Base-by-base conservation (phyloP, 2,329 filamentous ascomycete genomes). In the Aspergillus unguis region DNA sequence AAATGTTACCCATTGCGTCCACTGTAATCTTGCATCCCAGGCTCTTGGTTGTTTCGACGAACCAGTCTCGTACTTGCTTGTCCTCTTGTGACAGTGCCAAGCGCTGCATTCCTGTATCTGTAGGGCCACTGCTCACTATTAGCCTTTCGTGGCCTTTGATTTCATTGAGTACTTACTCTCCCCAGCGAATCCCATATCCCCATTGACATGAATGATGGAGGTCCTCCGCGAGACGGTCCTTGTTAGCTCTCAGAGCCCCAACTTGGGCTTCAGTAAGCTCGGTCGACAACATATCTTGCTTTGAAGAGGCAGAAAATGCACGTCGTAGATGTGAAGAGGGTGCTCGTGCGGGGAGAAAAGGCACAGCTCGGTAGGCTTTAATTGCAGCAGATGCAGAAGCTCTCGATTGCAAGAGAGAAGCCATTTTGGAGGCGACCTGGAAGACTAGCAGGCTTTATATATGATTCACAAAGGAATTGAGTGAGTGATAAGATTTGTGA, bases 1-100 rank as follows among this genome's bases (percentile, higher is more conserved):
- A 94, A 55, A 87, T 87, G 60, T 92, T 94, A 23, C 88, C 88
- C 82, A 92, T 91, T 27, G 82, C 76, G 65, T 94, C 89, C 1
- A 90, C 70, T 0, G 80, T 85, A 6, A 88, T 77, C 3, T 78
- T 76, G 67, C 88, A 92, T 7, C 85, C 86, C 0, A 91, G 72
- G 0, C 72, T 74, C 61, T 81, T 71, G 1, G 82, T 83, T 0
- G 83, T 85, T 17, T 83, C 68, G 0, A 85, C 78, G 58, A 94
- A 91, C 88, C 88, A 94, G 66, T 88, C 83, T 36, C 89, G 82
- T 9, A 81, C 87, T 61, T 81, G 71, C 64, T 85, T 88, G 66
- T 92, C 89, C 2, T 83, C 75, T 60, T 91, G 83, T 2, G 85
- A 85, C 23, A 92, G 77, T 3, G 87, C 76, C 1, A 92, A 80